phyloP scores from a whole-genome alignment of 768 basidiomycete species.

The Boletus sensibilis region DNA sequence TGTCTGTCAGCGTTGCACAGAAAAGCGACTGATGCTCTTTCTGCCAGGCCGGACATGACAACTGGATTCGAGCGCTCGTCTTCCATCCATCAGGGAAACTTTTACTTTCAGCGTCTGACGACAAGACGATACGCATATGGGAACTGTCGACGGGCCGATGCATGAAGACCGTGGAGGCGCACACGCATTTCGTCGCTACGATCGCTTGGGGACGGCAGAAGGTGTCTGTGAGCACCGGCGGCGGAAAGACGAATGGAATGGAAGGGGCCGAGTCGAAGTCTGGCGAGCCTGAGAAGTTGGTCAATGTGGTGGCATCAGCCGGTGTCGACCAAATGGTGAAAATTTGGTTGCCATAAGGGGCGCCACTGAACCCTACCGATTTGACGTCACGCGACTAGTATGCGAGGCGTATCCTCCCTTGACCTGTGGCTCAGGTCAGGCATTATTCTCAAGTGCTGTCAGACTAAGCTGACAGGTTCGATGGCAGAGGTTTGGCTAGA shows the following conservation, averaged over 20 bases:
- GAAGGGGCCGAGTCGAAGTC: slow-evolving; percentile 34
- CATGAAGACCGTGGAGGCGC: slow-evolving; percentile 84
- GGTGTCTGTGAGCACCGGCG: slow-evolving; percentile 41
- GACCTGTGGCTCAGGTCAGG: slow-evolving; percentile 18
- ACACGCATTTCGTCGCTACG: slow-evolving; percentile 78
- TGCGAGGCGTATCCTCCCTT: slow-evolving; percentile 12
- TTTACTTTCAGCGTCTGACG: slow-evolving; percentile 88
- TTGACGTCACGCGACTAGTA: slow-evolving; percentile 8
- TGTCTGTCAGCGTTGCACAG: neutral
- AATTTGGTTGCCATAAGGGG: slow-evolving; percentile 56
- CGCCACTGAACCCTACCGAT: neutral
- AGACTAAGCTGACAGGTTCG: slow-evolving; percentile 8
- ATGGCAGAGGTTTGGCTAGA: slow-evolving; percentile 3
- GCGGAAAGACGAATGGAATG: slow-evolving; percentile 38
- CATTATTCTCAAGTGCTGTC: neutral
- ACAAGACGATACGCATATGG: slow-evolving; percentile 90
- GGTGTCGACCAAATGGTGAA: slow-evolving; percentile 68
- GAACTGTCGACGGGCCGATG: slow-evolving; percentile 84
- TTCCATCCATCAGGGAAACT: slow-evolving; percentile 91
- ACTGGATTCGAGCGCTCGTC: slow-evolving; percentile 84
- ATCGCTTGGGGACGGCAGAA: slow-evolving; percentile 75
- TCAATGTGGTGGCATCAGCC: slow-evolving; percentile 69
- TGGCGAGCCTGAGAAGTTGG: slow-evolving; percentile 51
- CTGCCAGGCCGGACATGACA: slow-evolving; percentile 74
- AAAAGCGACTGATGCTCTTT: slow-evolving; percentile 8